Evolutionary conservation across 371 early-diverging fungal species (phyloP).

Genomic region (Mucor circinelloides): DNA sequence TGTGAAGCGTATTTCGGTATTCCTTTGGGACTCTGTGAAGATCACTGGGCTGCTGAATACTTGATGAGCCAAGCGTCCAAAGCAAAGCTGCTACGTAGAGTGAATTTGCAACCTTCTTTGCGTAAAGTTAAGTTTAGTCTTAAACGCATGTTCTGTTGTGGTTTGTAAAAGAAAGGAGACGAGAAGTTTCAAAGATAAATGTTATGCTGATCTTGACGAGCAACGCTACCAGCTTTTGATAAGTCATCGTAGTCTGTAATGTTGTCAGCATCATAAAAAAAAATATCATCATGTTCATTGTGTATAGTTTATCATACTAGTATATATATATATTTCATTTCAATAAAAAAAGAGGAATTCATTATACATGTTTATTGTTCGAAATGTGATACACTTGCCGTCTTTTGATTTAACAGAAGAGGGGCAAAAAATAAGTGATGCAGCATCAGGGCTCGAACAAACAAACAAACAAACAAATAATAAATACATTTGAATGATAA

Average conservation of each 20-base stretch:
- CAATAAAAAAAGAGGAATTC: background rate
- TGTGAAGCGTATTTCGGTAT: conserved; percentile 31
- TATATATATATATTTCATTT: background rate
- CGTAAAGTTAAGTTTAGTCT: conserved; percentile 5
- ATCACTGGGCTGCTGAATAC: conserved; percentile 25
- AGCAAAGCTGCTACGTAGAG: conserved; percentile 6
- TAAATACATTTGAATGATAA: background rate
- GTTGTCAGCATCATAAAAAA: background rate
- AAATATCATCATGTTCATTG: background rate
- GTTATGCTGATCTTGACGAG: background rate
- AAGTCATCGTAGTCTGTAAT: background rate
- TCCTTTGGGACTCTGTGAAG: conserved; percentile 22
- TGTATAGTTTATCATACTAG: background rate
- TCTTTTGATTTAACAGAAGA: background rate
- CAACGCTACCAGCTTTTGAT: background rate
- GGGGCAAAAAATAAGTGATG: background rate
- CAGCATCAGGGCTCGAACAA: background rate
- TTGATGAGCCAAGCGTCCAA: conserved; percentile 19
- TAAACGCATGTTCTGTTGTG: conserved; percentile 4
- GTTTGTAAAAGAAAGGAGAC: background rate
- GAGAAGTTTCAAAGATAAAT: background rate
- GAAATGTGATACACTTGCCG: background rate
- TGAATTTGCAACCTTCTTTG: background rate
- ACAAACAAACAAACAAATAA: background rate
- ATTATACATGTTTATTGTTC: background rate